Conservation (phyloP, 257 asterid species). For the Nicotiana tomentosiformis region DNA sequence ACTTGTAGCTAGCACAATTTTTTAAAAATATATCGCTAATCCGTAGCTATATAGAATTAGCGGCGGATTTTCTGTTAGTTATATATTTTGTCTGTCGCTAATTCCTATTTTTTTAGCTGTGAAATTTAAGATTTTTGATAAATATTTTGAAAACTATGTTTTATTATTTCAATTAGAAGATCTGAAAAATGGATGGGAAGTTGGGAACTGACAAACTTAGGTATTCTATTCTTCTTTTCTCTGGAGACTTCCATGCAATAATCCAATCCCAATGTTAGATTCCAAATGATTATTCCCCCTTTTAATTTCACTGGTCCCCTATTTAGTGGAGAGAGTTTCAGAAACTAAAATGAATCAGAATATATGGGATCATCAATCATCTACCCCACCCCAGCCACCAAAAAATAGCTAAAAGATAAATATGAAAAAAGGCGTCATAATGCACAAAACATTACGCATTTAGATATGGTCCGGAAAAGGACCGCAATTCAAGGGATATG, state of each 20-base stretch:
- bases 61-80: too few relatives aligned
- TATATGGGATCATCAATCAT: background rate
- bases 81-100: too few relatives aligned
- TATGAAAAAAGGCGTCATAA: too few relatives aligned
- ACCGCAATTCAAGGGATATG: too few relatives aligned
- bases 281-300: conserved; percentile 20
- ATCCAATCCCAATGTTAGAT: background rate
- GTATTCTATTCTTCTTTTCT: background rate
- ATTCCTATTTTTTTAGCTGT: too few relatives aligned
- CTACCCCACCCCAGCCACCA: background rate
- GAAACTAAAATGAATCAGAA: conserved; percentile 10
- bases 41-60: too few relatives aligned
- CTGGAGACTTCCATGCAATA: background rate
- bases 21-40: too few relatives aligned
- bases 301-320: conserved; percentile 18
- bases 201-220: background rate
- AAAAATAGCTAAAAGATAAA: background rate
- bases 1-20: too few relatives aligned
- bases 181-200: background rate
- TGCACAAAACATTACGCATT: too few relatives aligned
- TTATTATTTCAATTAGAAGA: background rate
- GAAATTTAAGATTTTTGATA: background rate
- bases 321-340: conserved; percentile 23
- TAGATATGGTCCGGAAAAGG: too few relatives aligned
- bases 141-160: background rate